Evolutionary conservation across 2,329 filamentous ascomycete genomes (phyloP), one percentile per base, ranked within the genome.

Genomic region (Ceratocystis papillata): DNA sequence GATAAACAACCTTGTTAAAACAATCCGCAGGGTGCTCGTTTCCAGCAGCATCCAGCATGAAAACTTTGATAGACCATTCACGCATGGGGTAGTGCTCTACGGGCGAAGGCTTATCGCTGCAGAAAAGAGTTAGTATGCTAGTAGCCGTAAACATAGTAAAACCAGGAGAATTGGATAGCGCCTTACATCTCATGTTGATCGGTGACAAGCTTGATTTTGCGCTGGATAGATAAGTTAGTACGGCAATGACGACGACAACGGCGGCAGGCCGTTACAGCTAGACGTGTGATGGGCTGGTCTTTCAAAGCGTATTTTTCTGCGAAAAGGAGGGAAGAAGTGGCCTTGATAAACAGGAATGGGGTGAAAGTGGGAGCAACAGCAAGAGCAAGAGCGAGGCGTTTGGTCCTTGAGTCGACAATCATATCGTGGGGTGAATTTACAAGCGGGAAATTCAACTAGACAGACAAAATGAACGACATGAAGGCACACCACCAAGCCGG

Each of bases 1-100:
- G 89, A 79, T 96, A 99, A 66, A 87, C 87, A 53, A 89, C 93
- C 79, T 96, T 96, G 74, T 90, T 89, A 79, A 96, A 97, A 76
- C 91, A 84, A 70, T 79, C 89, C 65, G 93, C 91, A 6, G 88
- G 83, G 63, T 90, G 82, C 76, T 95, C 87, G 71, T 94, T 89
- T 71, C 91, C 92, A 69, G 89, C 85, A 72, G 95, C 88, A 70
- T 96, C 91, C 65, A 96, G 76, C 64, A 97, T 76, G 77, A 84
- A 90, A 71, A 99, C 80, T 76, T 88, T 87, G 74, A 97, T 89
- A 70, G 84, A 91, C 94, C 94, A 99, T 77, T 85, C 81, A 75
- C 94, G 87, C 84, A 96, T 92, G 10, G 94, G 94, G 73, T 92
- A 96, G 2, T 91, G 91, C 72, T 92, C 89, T 70, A 90, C 83